Conservation (phyloP, 2,329 filamentous ascomycete genomes). For the Emergomyces africanus region DNA sequence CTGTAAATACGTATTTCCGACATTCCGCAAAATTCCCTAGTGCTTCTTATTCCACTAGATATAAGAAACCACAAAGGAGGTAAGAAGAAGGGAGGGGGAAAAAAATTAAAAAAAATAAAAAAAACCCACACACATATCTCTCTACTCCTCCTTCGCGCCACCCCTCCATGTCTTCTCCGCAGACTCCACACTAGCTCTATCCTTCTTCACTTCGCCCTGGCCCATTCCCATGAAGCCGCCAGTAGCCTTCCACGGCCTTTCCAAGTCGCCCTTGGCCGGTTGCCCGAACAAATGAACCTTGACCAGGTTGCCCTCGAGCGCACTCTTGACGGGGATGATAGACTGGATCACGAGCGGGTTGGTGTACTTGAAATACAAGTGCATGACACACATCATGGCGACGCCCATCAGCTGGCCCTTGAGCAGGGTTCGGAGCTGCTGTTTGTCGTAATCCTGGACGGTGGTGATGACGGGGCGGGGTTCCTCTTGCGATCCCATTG, state of each 20-base stretch:
- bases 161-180: slow-evolving; percentile 39
- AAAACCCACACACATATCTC: neutral
- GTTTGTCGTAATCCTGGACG: slow-evolving; percentile 83
- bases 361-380: slow-evolving; percentile 98
- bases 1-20: too few relatives aligned
- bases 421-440: slow-evolving; percentile 72
- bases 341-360: slow-evolving; percentile 98
- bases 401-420: slow-evolving; percentile 91
- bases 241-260: slow-evolving; percentile 84
- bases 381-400: slow-evolving; percentile 98
- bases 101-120: neutral
- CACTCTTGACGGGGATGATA: slow-evolving; percentile 94
- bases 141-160: slow-evolving; percentile 39
- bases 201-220: slow-evolving; percentile 62
- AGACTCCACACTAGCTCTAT: slow-evolving; percentile 60
- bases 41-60: neutral
- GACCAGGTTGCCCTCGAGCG: slow-evolving; percentile 86
- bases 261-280: slow-evolving; percentile 77
- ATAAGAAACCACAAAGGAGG: too few relatives aligned
- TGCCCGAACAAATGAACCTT: slow-evolving; percentile 90
- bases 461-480: slow-evolving; percentile 95
- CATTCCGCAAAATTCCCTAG: too few relatives aligned
- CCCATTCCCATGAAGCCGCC: slow-evolving; percentile 71
- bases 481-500: slow-evolving; percentile 88
- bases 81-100: neutral